Conservation (phyloP, 2,329 filamentous ascomycete genomes). For the Cladosporium halotolerans region DNA sequence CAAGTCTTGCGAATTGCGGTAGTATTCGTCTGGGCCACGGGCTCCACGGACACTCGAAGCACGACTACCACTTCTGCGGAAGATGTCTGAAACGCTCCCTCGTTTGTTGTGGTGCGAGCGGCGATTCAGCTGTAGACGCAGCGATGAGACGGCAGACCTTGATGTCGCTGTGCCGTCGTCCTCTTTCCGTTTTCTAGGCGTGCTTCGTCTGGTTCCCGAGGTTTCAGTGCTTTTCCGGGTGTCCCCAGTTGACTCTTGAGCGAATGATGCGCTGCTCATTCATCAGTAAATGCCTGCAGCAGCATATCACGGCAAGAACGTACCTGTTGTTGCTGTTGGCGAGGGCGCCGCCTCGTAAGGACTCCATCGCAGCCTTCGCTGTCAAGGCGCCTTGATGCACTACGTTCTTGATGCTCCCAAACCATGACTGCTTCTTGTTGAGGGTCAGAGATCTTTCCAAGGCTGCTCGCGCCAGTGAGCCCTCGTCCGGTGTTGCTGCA, state of each 20-base stretch:
- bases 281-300: neutral
- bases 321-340: neutral
- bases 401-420: constrained; percentile 10
- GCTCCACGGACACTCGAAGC: constrained; percentile 2
- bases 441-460: constrained; percentile 8
- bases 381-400: constrained; percentile 11
- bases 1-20: neutral
- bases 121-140: constrained; percentile 9
- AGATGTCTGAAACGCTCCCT: constrained; percentile 5
- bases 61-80: constrained; percentile 1
- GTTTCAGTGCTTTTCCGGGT: neutral
- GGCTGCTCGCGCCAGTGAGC: neutral
- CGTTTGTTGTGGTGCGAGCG: constrained; percentile 1
- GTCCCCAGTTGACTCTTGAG: neutral
- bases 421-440: constrained; percentile 14
- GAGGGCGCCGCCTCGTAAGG: neutral
- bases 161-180: neutral
- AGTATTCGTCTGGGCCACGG: constrained; percentile 6
- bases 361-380: constrained; percentile 14
- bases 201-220: neutral
- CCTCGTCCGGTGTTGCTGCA: neutral
- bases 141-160: constrained; percentile 6
- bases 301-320: neutral
- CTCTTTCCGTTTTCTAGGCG: neutral
- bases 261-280: neutral